phyloP scores from a whole-genome alignment of 2,329 filamentous ascomycete species.

The Fusarium irregulare region DNA sequence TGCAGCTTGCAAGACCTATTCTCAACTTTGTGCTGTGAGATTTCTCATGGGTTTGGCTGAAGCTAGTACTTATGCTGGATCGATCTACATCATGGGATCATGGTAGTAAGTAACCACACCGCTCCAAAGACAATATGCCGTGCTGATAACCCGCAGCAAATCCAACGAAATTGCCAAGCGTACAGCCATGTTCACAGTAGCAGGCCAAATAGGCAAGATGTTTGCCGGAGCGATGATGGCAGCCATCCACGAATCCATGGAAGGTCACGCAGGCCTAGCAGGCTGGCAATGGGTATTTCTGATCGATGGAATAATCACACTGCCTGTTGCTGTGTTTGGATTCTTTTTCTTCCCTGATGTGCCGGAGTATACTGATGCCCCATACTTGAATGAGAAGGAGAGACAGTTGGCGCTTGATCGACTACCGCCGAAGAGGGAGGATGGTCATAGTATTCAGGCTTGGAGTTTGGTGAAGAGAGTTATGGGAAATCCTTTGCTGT shows the following conservation, averaged over 20 bases:
- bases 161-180: conserved; percentile 68
- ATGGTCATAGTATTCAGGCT: conserved; percentile 50
- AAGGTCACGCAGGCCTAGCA: conserved; percentile 53
- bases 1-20: conserved; percentile 48
- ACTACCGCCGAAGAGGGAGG: conserved; percentile 48
- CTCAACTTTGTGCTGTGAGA: conserved; percentile 45
- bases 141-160: conserved; percentile 48
- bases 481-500: conserved; percentile 46
- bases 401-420: conserved; percentile 48
- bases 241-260: conserved; percentile 48
- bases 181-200: conserved; percentile 68
- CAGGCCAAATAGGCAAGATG: conserved; percentile 67
- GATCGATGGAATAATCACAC: conserved; percentile 38
- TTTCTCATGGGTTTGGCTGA: conserved; percentile 46
- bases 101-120: conserved; percentile 60
- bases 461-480: conserved; percentile 48
- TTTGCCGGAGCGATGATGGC: conserved; percentile 69
- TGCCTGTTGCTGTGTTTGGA: conserved; percentile 36
- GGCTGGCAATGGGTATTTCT: conserved; percentile 62
- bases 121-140: accelerated
- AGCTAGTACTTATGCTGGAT: conserved; percentile 47
- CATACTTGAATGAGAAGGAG: conserved; percentile 51
- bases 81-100: conserved; percentile 53
- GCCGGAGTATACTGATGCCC: conserved; percentile 52
- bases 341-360: conserved; percentile 42